phyloP scores from a whole-genome alignment of 129 eudicot species.

The Lactuca sativa region DNA sequence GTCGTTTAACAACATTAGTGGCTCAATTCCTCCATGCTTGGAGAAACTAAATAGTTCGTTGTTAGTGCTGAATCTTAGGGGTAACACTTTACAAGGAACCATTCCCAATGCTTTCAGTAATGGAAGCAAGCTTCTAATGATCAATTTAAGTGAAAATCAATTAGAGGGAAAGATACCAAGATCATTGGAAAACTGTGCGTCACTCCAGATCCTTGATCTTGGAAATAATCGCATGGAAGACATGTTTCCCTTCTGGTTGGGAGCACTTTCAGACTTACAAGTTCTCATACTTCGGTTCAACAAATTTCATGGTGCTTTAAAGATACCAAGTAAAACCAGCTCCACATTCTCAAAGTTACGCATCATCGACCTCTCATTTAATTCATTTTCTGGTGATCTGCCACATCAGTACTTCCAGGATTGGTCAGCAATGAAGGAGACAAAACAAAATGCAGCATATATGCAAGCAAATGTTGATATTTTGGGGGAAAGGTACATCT shows the following conservation, averaged over 20 bases:
- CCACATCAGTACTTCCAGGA: constrained; percentile 9
- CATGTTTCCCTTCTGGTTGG: constrained; percentile 29
- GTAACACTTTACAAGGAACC: constrained; percentile 31
- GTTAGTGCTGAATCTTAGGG: constrained; percentile 16
- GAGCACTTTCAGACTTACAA: constrained; percentile 18
- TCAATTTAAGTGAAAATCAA: constrained; percentile 21
- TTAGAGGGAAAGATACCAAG: constrained; percentile 26
- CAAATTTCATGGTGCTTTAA: constrained; percentile 24
- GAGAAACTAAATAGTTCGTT: constrained; percentile 8
- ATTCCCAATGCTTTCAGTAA: constrained; percentile 16
- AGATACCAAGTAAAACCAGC: too few species aligned
- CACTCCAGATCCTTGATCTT: constrained; percentile 25
- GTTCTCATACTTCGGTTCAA: constrained; percentile 29
- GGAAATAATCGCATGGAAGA: constrained; percentile 27
- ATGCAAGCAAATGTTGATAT: neutral
- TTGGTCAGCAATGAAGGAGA: constrained; percentile 29
- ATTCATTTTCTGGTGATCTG: constrained; percentile 23
- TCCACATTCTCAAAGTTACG: constrained; percentile 11
- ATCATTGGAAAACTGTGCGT: constrained; percentile 23
- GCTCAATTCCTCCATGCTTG: constrained; percentile 32
- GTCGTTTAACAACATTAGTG: constrained; percentile 32
- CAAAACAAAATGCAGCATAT: neutral
- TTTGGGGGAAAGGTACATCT: neutral
- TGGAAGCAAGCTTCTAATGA: constrained; percentile 9
- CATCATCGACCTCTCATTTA: constrained; percentile 36